Base-by-base conservation (phyloP, 805 yeast species). In the Kodamaea kakaduensis region DNA sequence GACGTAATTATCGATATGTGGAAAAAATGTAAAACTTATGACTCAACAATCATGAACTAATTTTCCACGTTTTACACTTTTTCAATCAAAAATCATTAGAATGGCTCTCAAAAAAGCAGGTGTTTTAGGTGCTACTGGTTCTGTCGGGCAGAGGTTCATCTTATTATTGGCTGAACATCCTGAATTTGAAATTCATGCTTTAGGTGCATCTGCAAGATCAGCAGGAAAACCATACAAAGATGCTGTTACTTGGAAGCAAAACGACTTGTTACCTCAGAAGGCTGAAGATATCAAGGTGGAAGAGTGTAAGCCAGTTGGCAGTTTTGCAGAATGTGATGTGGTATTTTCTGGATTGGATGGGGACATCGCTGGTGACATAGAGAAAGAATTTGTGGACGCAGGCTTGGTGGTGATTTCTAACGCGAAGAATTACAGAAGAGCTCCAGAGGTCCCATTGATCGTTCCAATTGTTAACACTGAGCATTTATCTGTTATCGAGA, bases 71-170 rank as follows among this genome's bases (percentile, higher is more conserved):
- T 4, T 10, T 9, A 26, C 29, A 26, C 29, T 32, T 29, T 6
- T 28, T 16, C 21, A 21, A 20, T 19, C 9, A 19, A 25, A 5
- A 6, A 14, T 3, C n/a, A 10, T n/a, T n/a, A 33, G 13, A 26
- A 33, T 33, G 36, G 36, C 31, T 10, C 26, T 35, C 12, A 35
- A 30, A 43, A 75, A 73, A 59, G 81, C 78, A 15, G 98, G 98
- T 69, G 97, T 93, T 49, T 71, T 90, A 43, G 98, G 98, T 33
- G 97, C 97, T 47, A 90, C 98, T 9, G 98, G 98, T 35, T 81
- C 95, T 27, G 98, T 93, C 24, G 98, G 98, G 38, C 98, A 93
- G 64, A 76, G 97, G 50, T 93, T 93, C 58, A 89, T 93, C 42
- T 69, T 90, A 31, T 69, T 93, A 32, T 70, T 93, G 44, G 75